Evolutionary conservation across 352 stramenopile genomes (phyloP), one percentile per base, ranked within the genome.

Genomic region (Aphanomyces euteiches): DNA sequence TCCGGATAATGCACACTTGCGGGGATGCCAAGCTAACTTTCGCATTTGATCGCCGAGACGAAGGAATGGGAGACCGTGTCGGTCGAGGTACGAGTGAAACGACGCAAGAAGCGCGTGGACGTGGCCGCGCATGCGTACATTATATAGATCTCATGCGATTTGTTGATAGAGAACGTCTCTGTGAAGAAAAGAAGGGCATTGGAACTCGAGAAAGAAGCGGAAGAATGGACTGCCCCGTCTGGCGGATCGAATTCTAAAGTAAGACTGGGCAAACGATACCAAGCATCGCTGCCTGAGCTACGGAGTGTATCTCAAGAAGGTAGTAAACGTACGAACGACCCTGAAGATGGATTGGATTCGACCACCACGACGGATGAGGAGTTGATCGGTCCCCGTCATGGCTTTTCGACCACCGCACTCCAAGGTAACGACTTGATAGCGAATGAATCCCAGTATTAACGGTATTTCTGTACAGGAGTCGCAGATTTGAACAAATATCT

Each of bases 401-500:
- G 61, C 48, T 73, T 39, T 66, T 69, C 48, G 7, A 34, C 56
- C 7, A 34, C 21, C 28, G 57, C 37, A 8, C 38, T 67, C 41
- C 19, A 19, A 50, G 48, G 40, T 73, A 48, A 34, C 36, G 41
- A 43, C 40, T 17, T 3, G 48, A 37, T n/a, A 70, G 1, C 41
- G 15, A 3, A 36, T 47, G 13, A 17, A 8, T 61, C 48, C 6
- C 28, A 66, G 12, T 12, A n/a, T 53, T 17, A 15, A n/a, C 28
- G 28, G 0, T 28, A 28, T 28, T n/a, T n/a, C 28, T 28, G 28
- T 90, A 82, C 74, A 10, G 67, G 92, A 15, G 85, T 84, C 1
- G 58, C 50, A 5, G 84, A 92, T 48, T 70, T 96, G 39, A 83
- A 91, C 48, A 89, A 89, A 58, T 96, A 94, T 69, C 58, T 96